Percentiles rank a stretch among this genome's conserved stretches.
phyloP scores from a whole-genome alignment of 2,329 filamentous ascomycete species.

The Aspergillus caelatus region DNA sequence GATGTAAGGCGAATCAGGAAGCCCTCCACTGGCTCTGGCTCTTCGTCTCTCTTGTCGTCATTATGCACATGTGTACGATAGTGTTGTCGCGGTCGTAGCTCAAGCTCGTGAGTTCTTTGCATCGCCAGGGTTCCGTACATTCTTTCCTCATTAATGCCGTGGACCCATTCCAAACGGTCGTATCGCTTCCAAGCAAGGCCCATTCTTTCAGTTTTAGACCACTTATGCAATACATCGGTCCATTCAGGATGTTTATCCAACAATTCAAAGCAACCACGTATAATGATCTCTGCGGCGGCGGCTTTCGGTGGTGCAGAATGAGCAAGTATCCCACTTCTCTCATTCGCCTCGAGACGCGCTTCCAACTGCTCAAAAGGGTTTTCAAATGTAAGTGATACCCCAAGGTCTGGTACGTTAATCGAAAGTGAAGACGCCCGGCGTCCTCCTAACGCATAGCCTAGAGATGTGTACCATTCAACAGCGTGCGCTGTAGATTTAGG shows the following conservation, averaged over 20 bases:
- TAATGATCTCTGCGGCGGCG: slow-evolving; percentile 59
- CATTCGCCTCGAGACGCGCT: slow-evolving; percentile 37
- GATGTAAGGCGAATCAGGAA: slow-evolving; percentile 68
- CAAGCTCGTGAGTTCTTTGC: slow-evolving; percentile 67
- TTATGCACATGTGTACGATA: slow-evolving; percentile 58
- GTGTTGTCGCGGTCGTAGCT: slow-evolving; percentile 66
- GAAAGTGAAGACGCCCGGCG: slow-evolving; percentile 58
- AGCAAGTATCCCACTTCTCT: slow-evolving; percentile 46
- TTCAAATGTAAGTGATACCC: slow-evolving; percentile 59
- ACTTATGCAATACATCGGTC: slow-evolving; percentile 60
- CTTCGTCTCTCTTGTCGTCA: slow-evolving; percentile 48
- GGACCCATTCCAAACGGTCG: slow-evolving; percentile 69
- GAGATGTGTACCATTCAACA: slow-evolving; percentile 70
- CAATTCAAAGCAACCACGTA: slow-evolving; percentile 62
- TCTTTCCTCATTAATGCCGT: slow-evolving; percentile 65
- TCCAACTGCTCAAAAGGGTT: slow-evolving; percentile 61
- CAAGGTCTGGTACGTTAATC: slow-evolving; percentile 66
- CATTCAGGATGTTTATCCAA: slow-evolving; percentile 61
- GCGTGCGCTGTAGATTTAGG: slow-evolving; percentile 63
- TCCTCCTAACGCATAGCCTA: slow-evolving; percentile 63
- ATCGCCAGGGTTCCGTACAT: slow-evolving; percentile 73
- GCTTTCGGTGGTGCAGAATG: slow-evolving; percentile 51
- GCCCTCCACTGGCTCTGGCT: slow-evolving; percentile 66
- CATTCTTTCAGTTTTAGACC: slow-evolving; percentile 61
- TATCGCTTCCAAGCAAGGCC: slow-evolving; percentile 71